Percentiles rank a stretch among this genome's conserved stretches.
Conservation (phyloP, 192 early-diverging fungal genomes). For the Spinellus fusiger region DNA sequence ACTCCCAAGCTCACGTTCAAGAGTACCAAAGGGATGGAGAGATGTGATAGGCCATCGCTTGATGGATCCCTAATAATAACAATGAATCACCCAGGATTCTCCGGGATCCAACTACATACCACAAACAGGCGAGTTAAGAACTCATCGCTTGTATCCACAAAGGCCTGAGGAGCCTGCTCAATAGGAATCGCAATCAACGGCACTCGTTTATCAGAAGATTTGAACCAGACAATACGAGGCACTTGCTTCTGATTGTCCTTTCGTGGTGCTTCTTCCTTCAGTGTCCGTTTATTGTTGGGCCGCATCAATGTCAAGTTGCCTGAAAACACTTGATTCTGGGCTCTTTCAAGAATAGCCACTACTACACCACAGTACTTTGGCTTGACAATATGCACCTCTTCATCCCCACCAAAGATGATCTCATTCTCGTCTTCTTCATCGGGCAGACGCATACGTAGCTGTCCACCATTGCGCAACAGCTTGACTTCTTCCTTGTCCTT, state of each 20-base stretch:
- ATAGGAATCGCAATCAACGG: constrained; percentile 72
- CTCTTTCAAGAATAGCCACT: constrained; percentile 52
- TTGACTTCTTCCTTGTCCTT: constrained; percentile 50
- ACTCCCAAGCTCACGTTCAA: constrained; percentile 64
- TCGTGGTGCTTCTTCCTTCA: constrained; percentile 33
- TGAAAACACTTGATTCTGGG: constrained; percentile 51
- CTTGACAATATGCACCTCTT: constrained; percentile 44
- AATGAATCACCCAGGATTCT: background rate
- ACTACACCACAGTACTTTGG: constrained; percentile 53
- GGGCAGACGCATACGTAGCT: constrained; percentile 39
- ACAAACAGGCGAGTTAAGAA: constrained; percentile 55
- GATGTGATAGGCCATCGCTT: constrained; percentile 62
- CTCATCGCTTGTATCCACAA: constrained; percentile 54
- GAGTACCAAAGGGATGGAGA: constrained; percentile 63
- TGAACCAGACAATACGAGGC: constrained; percentile 72
- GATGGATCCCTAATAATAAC: constrained; percentile 46
- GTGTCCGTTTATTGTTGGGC: constrained; percentile 35
- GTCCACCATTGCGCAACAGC: constrained; percentile 42
- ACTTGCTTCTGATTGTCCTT: constrained; percentile 41
- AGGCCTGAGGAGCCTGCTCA: constrained; percentile 60
- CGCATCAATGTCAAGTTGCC: constrained; percentile 35
- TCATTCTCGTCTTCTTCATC: constrained; percentile 49
- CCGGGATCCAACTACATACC: constrained; percentile 18
- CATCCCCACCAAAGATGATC: constrained; percentile 38
- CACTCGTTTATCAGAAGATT: constrained; percentile 75